Evolutionary conservation across 2,329 filamentous ascomycete genomes (phyloP).

Genomic region (Endoconidiophora laricicola): DNA sequence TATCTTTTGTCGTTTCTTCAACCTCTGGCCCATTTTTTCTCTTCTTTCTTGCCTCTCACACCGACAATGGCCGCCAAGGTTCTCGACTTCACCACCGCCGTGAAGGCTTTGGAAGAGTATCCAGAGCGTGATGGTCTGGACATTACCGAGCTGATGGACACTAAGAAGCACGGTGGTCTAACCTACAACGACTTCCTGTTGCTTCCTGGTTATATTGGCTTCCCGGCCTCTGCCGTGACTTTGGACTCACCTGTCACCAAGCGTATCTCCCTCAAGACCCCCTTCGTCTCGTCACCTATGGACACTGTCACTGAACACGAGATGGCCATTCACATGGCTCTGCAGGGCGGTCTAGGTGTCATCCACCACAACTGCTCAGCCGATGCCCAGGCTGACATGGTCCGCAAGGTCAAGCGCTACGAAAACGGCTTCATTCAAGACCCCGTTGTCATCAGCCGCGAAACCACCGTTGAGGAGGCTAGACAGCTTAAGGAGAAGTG

Average conservation of each 20-base stretch:
- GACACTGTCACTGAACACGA: constrained; percentile 98
- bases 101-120: constrained; percentile 72
- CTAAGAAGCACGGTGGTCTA: constrained; percentile 77
- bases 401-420: constrained; percentile 96
- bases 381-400: constrained; percentile 95
- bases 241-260: constrained; percentile 90
- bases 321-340: constrained; percentile 96
- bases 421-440: constrained; percentile 99
- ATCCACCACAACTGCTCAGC: constrained; percentile 99
- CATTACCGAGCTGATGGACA: constrained; percentile 74
- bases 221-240: constrained; percentile 73
- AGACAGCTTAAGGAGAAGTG: constrained; percentile 91
- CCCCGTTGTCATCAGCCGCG: constrained; percentile 76
- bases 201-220: constrained; percentile 94
- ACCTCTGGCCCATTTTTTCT: constrained; percentile 23
- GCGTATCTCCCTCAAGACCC: constrained; percentile 88
- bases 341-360: constrained; percentile 77
- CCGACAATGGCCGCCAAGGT: constrained; percentile 50
- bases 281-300: constrained; percentile 96
- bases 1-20: constrained; percentile 22
- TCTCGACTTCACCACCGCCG: constrained; percentile 57
- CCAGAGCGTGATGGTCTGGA: constrained; percentile 69
- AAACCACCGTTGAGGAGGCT: constrained; percentile 79
- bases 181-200: constrained; percentile 99
- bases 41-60: constrained; percentile 19